phyloP scores from a whole-genome alignment of 306 rosid species.

The Vicia sativa region DNA sequence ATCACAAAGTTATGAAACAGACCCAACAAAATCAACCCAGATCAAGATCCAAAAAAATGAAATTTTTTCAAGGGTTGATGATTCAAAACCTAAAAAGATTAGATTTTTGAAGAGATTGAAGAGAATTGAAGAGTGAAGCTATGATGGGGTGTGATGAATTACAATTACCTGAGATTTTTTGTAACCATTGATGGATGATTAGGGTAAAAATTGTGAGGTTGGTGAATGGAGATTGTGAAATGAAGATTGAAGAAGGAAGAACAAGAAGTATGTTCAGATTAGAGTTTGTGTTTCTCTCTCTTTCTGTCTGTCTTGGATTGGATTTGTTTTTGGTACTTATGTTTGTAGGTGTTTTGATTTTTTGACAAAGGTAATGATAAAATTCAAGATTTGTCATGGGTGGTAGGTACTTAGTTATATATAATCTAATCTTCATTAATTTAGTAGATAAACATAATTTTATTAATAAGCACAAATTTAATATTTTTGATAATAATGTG shows the following conservation, averaged over 20 bases:
- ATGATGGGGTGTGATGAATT: constrained; percentile 22
- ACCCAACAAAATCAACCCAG: constrained; percentile 36
- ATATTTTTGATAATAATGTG: too few species aligned
- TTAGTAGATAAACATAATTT: too few species aligned
- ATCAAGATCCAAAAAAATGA: constrained; percentile 41
- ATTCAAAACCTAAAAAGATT: constrained; percentile 6
- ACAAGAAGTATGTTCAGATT: background rate
- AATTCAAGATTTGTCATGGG: too few species aligned
- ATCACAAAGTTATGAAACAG: constrained; percentile 36
- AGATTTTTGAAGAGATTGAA: constrained; percentile 10
- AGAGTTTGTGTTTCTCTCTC: background rate
- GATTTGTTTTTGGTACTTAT: background rate
- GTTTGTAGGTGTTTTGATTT: too few species aligned
- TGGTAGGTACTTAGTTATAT: too few species aligned
- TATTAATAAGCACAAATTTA: too few species aligned
- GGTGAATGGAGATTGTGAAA: constrained; percentile 39
- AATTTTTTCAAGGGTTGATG: background rate
- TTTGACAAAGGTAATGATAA: too few species aligned
- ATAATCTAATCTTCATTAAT: too few species aligned
- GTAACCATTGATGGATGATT: constrained; percentile 23
- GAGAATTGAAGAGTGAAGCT: constrained; percentile 39
- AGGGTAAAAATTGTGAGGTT: constrained; percentile 17
- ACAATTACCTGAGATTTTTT: constrained; percentile 42
- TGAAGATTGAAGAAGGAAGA: constrained; percentile 39
- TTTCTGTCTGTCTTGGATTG: background rate